Percentiles rank a stretch among this genome's conserved stretches.
Conservation (phyloP, 495 filamentous ascomycete genomes). For the Tuber borchii region DNA sequence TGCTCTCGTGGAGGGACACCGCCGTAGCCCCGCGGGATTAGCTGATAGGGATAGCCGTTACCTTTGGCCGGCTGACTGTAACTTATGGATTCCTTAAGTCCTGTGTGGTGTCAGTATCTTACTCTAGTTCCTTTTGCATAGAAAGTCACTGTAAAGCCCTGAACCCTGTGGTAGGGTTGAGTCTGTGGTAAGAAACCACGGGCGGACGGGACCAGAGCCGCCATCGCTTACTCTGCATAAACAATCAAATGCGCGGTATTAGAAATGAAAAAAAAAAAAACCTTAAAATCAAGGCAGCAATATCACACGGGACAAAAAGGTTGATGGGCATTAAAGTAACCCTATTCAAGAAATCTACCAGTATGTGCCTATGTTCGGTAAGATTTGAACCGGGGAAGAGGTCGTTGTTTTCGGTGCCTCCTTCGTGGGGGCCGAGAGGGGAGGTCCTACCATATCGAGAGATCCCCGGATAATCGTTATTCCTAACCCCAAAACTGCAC, state of each 20-base stretch:
- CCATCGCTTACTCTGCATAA: neutral
- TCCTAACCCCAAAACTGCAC: neutral
- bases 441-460: neutral
- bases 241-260: neutral
- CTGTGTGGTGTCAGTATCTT: neutral
- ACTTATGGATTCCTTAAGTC: neutral
- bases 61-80: neutral
- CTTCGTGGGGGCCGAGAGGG: neutral
- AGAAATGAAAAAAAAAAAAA: neutral
- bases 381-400: neutral
- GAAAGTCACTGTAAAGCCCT: neutral
- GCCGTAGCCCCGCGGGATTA: neutral
- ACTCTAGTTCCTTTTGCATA: neutral
- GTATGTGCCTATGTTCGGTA: neutral
- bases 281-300: conserved; percentile 5
- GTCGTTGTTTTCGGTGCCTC: neutral
- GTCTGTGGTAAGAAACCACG: neutral
- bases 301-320: neutral
- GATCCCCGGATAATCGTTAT: neutral
- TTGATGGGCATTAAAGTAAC: neutral
- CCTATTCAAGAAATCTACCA: neutral
- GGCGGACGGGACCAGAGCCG: neutral
- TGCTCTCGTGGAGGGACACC: neutral
- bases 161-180: neutral
- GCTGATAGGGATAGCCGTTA: neutral